Conservation (phyloP, 768 basidiomycete species). For the Hygrophorus pudorinus region DNA sequence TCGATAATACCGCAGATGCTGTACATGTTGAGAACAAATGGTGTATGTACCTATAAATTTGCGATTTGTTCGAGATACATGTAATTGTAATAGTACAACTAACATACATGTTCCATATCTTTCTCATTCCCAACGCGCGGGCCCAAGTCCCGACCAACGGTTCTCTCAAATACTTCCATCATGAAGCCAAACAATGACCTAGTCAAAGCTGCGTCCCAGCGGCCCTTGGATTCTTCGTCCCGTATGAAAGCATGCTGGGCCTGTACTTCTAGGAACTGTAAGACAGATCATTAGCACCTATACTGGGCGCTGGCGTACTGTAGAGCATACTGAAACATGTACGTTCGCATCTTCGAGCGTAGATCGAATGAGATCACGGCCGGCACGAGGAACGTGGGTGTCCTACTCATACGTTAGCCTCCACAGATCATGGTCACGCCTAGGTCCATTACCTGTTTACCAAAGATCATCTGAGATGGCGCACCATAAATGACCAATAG, state of each 20-base stretch:
- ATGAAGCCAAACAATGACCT: constrained; percentile 72
- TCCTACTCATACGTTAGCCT: constrained; percentile 36
- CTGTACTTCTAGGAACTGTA: constrained; percentile 87
- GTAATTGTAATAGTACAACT: constrained; percentile 7
- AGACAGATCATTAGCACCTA: neutral
- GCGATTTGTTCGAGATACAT: neutral
- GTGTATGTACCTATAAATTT: no score
- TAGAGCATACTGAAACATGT: constrained; percentile 42
- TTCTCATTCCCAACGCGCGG: constrained; percentile 36
- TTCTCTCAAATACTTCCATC: constrained; percentile 91
- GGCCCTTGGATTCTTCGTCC: constrained; percentile 84
- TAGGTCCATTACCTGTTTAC: constrained; percentile 58
- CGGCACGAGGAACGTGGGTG: constrained; percentile 84
- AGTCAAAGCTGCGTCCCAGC: constrained; percentile 93
- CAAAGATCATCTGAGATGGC: constrained; percentile 74
- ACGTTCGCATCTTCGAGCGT: constrained; percentile 76
- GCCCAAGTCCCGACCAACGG: constrained; percentile 78
- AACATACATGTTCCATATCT: constrained; percentile 77
- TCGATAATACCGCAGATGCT: neutral
- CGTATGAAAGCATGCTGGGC: constrained; percentile 97
- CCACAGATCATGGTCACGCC: neutral
- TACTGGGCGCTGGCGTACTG: neutral
- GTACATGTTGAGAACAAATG: neutral
- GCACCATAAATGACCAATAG: neutral
- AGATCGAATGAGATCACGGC: constrained; percentile 76